Percentiles rank a stretch among this genome's conserved stretches.
phyloP scores from a whole-genome alignment of 176 grass and related monocot genomes.

The Echinochloa phyllopogon region DNA sequence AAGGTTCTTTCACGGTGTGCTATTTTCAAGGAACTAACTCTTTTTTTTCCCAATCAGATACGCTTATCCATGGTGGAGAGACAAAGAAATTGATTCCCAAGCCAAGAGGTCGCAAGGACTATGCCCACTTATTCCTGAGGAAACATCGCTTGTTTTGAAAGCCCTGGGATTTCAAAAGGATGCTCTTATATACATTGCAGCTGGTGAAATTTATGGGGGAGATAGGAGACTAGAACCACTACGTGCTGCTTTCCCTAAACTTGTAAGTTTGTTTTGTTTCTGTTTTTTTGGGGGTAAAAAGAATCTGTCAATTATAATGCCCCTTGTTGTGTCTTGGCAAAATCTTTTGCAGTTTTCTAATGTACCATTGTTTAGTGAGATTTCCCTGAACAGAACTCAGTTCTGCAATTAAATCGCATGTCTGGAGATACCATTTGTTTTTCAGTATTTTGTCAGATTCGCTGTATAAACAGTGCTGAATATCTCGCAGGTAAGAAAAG shows the following conservation, averaged over 20 bases:
- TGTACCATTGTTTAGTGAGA: constrained; percentile 12
- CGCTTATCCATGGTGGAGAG: constrained; percentile 99
- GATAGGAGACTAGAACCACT: constrained; percentile 74
- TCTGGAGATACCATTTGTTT: background rate
- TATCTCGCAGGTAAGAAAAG: constrained; percentile 86
- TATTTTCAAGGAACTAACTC: constrained; percentile 30
- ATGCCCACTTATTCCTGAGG: constrained; percentile 93
- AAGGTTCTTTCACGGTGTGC: background rate
- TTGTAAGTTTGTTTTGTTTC: constrained; percentile 54
- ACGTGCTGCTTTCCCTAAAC: constrained; percentile 68
- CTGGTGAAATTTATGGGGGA: constrained; percentile 90
- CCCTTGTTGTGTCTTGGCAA: background rate
- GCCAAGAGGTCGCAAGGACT: constrained; percentile 83
- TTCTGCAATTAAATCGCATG: background rate
- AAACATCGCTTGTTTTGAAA: constrained; percentile 78
- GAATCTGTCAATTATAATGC: background rate
- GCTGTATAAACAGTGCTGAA: constrained; percentile 26
- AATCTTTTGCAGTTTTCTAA: constrained; percentile 10
- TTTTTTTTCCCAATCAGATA: constrained; percentile 59
- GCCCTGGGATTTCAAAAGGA: constrained; percentile 73
- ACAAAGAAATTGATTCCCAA: constrained; percentile 87
- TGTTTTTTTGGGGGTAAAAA: background rate
- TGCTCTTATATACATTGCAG: constrained; percentile 80
- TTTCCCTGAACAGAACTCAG: background rate
- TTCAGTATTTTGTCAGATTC: background rate